These are phyloP conservation scores for Selaginella moellendorffii DNA, from an alignment of 75 land plant species.

Conservation along the genomic window DNA sequence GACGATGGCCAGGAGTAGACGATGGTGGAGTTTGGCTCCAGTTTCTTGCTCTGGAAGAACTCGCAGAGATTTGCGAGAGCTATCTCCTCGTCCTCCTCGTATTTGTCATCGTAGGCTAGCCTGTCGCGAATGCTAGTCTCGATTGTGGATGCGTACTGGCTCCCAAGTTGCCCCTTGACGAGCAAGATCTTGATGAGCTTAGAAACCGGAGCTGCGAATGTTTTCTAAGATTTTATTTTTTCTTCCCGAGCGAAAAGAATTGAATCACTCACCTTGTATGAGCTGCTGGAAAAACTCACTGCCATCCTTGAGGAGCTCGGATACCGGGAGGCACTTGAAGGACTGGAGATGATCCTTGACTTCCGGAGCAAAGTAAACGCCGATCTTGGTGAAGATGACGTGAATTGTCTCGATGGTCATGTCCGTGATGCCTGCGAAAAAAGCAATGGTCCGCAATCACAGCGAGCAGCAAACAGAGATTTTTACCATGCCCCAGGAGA, in stretches of 20 bases:
- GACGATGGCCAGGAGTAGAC: background rate
- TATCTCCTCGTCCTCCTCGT: constrained; percentile 82
- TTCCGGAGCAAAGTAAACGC: constrained; percentile 48
- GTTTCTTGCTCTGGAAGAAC: constrained; percentile 56
- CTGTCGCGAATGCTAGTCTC: constrained; percentile 73
- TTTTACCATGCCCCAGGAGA: background rate
- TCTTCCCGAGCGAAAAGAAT: too few relatives aligned
- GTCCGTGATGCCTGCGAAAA: constrained; percentile 64
- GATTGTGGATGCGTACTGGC: constrained; percentile 62
- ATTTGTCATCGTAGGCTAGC: constrained; percentile 65
- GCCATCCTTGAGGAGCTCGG: constrained; percentile 42
- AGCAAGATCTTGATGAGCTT: constrained; percentile 50
- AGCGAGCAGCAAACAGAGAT: constrained; percentile 10
- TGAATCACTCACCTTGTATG: constrained; percentile 6
- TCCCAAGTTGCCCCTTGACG: constrained; percentile 82
- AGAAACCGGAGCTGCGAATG: constrained; percentile 70
- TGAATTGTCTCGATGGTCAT: constrained; percentile 87
- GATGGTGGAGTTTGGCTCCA: constrained; percentile 42
- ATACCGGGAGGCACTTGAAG: constrained; percentile 60
- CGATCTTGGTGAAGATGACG: constrained; percentile 81
- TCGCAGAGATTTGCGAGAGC: constrained; percentile 51
- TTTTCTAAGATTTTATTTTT: too few relatives aligned
- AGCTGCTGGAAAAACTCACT: constrained; percentile 18
- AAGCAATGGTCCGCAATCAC: constrained; percentile 4
- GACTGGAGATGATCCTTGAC: constrained; percentile 34